Percentiles rank a stretch among this genome's conserved stretches.
Conservation (phyloP, 441 rosid species). For the Erodium texanum region DNA sequence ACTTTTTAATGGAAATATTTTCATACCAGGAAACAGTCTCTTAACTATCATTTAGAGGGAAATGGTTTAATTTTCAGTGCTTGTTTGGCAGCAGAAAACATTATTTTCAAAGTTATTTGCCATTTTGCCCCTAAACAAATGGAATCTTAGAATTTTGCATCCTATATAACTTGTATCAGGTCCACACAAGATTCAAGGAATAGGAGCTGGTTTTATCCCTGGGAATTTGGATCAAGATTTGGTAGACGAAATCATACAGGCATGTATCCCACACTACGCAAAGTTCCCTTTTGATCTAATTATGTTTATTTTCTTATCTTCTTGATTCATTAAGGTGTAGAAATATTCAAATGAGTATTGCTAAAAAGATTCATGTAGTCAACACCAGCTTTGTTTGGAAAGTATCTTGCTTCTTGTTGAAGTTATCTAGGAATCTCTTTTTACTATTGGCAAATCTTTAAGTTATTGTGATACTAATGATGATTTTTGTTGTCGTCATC, state of each 20-base stretch:
- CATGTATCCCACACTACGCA: constrained; percentile 12
- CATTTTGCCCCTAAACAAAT: not conserved
- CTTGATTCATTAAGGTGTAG: not conserved
- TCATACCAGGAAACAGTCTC: not conserved
- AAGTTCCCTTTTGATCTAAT: constrained; percentile 6
- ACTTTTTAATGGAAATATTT: not conserved
- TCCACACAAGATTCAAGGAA: constrained; percentile 99
- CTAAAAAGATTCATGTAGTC: not conserved
- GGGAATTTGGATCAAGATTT: constrained; percentile 61
- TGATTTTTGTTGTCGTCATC: not conserved
- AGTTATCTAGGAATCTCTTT: not conserved
- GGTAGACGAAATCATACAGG: constrained; percentile 87
- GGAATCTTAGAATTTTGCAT: not conserved
- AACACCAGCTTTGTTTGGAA: not conserved
- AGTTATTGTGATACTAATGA: not conserved
- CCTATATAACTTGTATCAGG: constrained; percentile 31
- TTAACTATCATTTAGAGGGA: not conserved
- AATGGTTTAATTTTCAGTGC: not conserved
- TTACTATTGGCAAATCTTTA: not conserved
- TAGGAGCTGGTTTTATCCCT: constrained; percentile 97
- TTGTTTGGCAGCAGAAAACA: not conserved
- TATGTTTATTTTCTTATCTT: constrained; percentile 7
- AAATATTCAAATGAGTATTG: not conserved
- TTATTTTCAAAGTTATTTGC: not conserved
- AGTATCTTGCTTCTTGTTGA: not conserved